Evolutionary conservation across 306 rosid genomes (phyloP), one percentile per base, ranked within the genome.

Genomic region (Corylus avellana): DNA sequence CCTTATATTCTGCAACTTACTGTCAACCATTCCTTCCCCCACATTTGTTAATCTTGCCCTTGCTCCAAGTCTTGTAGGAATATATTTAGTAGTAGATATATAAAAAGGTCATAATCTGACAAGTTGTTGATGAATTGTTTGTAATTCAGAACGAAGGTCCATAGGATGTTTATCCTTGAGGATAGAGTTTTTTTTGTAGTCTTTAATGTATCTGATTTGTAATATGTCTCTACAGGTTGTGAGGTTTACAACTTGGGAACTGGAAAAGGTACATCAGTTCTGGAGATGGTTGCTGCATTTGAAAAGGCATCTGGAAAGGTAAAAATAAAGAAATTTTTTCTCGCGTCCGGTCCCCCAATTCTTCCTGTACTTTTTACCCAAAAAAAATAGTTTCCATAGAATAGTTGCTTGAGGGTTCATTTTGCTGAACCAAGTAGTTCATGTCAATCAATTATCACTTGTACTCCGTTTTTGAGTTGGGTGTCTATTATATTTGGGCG

Each of bases 161-260:
- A 39, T 17, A 4, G 42, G 71, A 39, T 16, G 69, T 29, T 37
- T 66, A 66, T 17, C 9, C 49, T 37, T 37, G n/a, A 20, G 51
- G 49, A 12, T 68, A 68, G 49, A 42, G 72, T 68, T 68, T n/a
- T n/a, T 37, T 37, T 20, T 66, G 49, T 56, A n/a, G 44, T 37
- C 71, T 66, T 66, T 16, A 11, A 35, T 66, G 37, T 49, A 22
- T 32, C 39, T 51, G 22, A 18, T 25, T 27, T 59, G 7, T 59
- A 59, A 4, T 11, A 29, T 68, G 29, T 49, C 42, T 75, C 56
- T 64, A 74, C 87, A 96, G 98, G 97, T 74, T 96, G 99, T 66
- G 98, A 91, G 84, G 98, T 96, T 63, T 96, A 87, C 87, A 96
- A 96, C 85, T 78, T 96, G 89, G 99, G 99, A 70, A 96, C 99